These are phyloP conservation scores for Xanthoconium purpureum DNA, from an alignment of 768 basidiomycete genomes.

Conservation along the genomic window DNA sequence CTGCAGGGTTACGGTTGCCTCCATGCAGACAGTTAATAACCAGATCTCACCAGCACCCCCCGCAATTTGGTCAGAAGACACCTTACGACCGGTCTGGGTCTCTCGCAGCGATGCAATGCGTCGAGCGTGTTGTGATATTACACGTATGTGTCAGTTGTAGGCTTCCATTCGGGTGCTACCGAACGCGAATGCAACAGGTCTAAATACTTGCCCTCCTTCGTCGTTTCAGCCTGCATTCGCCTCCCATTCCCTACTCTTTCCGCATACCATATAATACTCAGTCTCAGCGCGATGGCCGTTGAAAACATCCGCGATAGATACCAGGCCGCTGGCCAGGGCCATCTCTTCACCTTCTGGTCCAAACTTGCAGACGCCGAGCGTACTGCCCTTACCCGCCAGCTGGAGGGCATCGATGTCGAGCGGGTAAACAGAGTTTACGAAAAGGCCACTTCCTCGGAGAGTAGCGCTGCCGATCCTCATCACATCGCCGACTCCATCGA, in stretches of 20 bases:
- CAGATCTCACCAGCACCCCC: too few species aligned
- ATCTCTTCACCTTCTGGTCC: conserved; percentile 87
- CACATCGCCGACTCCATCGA: conserved; percentile 55
- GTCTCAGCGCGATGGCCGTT: conserved; percentile 44
- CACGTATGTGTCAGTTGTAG: background rate
- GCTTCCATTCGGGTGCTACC: conserved; percentile 20
- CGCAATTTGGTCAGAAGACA: background rate
- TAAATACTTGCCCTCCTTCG: conserved; percentile 10
- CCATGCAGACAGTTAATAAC: background rate
- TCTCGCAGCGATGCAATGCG: background rate
- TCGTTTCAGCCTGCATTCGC: background rate
- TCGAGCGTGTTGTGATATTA: conserved; percentile 5
- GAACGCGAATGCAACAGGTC: conserved; percentile 6
- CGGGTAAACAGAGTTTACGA: conserved; percentile 88
- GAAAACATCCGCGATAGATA: conserved; percentile 62
- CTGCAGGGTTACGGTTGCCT: background rate
- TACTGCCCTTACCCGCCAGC: conserved; percentile 61
- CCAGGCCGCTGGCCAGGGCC: conserved; percentile 78
- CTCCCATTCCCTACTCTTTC: background rate
- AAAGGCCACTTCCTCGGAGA: conserved; percentile 70
- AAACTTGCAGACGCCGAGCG: conserved; percentile 65
- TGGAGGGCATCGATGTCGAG: conserved; percentile 77
- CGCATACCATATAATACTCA: background rate
- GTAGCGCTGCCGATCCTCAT: conserved; percentile 40
- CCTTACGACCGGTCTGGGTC: background rate